Conservation (phyloP, 306 rosid species). For the Corylus heterophylla region DNA sequence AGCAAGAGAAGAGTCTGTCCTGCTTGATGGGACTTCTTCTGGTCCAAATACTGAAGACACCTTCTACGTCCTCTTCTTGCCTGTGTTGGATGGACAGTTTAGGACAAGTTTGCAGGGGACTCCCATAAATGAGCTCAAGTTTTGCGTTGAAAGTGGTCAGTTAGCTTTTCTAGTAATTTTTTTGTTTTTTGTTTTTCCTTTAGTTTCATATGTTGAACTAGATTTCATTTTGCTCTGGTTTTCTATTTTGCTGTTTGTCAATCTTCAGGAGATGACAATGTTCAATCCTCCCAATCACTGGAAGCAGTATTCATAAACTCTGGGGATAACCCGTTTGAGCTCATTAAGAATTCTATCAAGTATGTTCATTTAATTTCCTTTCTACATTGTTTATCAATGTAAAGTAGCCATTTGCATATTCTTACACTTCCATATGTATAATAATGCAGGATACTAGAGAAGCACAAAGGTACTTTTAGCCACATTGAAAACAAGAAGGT, state of each 20-base stretch:
- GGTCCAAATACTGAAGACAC: slow-evolving; percentile 30
- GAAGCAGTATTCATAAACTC: slow-evolving; percentile 67
- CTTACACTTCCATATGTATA: not conserved
- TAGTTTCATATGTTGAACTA: not conserved
- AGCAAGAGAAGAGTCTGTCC: slow-evolving; percentile 45
- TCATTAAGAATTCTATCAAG: slow-evolving; percentile 62
- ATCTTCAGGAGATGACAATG: slow-evolving; percentile 56
- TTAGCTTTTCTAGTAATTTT: not conserved
- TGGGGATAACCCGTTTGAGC: slow-evolving; percentile 69
- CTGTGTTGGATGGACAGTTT: slow-evolving; percentile 70
- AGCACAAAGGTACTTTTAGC: slow-evolving; percentile 57
- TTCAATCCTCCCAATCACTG: slow-evolving; percentile 52
- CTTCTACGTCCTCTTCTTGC: slow-evolving; percentile 61
- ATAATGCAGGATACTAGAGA: slow-evolving; percentile 57
- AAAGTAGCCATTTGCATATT: not conserved
- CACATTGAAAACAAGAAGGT: slow-evolving; percentile 59
- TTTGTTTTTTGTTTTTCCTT: not conserved
- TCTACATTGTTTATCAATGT: not conserved
- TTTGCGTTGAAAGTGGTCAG: slow-evolving; percentile 75
- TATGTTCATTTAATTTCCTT: slow-evolving; percentile 16
- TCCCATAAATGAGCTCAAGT: slow-evolving; percentile 50
- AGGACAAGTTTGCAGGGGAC: slow-evolving; percentile 69
- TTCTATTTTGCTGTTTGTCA: not conserved
- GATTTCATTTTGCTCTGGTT: not conserved
- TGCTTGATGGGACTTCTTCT: slow-evolving; percentile 35